Percentiles rank a stretch among this genome's conserved stretches.
phyloP scores from a whole-genome alignment of 2,329 filamentous ascomycete genomes.

The Cadophora gregata region DNA sequence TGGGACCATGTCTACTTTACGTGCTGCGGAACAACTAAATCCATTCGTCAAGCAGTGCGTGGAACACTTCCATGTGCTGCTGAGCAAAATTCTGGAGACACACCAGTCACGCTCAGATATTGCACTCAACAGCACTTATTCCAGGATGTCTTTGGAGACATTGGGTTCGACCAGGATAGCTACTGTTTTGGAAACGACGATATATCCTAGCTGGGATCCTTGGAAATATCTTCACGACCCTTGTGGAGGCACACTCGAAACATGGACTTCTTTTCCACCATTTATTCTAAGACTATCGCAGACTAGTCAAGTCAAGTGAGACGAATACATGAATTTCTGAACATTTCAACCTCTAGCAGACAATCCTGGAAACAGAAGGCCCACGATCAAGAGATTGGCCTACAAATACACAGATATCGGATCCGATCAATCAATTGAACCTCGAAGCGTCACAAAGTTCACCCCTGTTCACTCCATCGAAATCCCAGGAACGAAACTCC shows the following conservation, averaged over 20 bases:
- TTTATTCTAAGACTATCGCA: no score
- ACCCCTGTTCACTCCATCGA: not conserved
- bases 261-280: not conserved
- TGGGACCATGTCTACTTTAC: not conserved
- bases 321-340: no score
- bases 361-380: no score
- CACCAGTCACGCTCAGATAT: not conserved
- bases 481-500: not conserved
- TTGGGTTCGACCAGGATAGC: not conserved
- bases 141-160: not conserved
- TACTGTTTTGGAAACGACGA: not conserved
- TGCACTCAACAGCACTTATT: not conserved
- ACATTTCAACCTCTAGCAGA: no score
- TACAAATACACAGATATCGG: not conserved
- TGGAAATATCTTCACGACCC: not conserved
- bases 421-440: not conserved
- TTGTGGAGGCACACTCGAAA: not conserved
- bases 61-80: not conserved
- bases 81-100: not conserved
- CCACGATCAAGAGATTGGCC: not conserved
- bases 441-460: not conserved
- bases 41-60: not conserved
- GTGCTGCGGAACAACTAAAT: not conserved
- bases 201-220: not conserved
- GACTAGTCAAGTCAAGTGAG: no score